Evolutionary conservation across 805 yeast species (phyloP), one percentile per base, ranked within the genome.

Genomic region (Metschnikowia gruessii): DNA sequence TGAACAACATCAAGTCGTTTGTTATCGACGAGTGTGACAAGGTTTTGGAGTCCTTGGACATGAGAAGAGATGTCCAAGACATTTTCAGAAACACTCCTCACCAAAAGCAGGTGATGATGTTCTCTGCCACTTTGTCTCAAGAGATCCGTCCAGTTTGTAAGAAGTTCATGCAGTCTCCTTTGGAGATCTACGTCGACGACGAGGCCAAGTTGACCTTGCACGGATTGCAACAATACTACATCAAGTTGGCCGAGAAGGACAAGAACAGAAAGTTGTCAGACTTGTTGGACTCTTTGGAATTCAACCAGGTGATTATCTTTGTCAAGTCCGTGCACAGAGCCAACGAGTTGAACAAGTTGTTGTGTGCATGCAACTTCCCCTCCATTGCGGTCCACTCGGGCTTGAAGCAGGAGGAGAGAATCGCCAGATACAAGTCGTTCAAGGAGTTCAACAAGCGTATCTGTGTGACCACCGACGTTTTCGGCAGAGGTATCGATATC

Each of bases 81-180:
- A 87, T 94, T 55, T 92, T 94, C 83, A 85, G 97, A 70, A 87
- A 87, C 51, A 92, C 99, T 43, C 99, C 99, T 56, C 95, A 87
- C 72, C 96, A 92, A 69, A 92, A 92, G 74, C 99, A 92, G 76
- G 98, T 94, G 47, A 91, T 94, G 98, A 92, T 92, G 97, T 92
- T 92, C 72, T 87, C 96, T 51, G 99, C 99, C 56, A 92, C 99
- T 46, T 79, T 92, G 60, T 83, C 96, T 40, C 87, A 81, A 65
- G 98, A 92, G 65, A 89, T 92, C 63, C 87, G 96, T 70, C 97
- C 97, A 52, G 83, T 94, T 49, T 92, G 97, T 78, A 92, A 91
- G 77, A 90, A 92, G 75, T 92, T 94, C 76, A 87, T 94, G 91
- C 96, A 92, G 74, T 90, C 87, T 61, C 98, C 99, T 56, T 80